phyloP scores from a whole-genome alignment of 1,139 yeast species.

The Suhomyces bolitotheri region DNA sequence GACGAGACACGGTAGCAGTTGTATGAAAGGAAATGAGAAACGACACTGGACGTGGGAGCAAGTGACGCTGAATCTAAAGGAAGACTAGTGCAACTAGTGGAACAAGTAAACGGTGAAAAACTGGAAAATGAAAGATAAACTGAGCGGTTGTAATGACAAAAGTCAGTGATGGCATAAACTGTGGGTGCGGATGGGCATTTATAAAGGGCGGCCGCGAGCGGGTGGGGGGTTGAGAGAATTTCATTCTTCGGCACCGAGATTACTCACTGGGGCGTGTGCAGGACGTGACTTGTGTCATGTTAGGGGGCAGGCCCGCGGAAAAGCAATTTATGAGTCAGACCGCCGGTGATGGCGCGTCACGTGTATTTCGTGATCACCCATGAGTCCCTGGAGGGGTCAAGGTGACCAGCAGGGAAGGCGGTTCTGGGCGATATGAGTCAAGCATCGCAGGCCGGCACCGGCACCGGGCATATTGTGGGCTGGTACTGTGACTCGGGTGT shows the following conservation, averaged over 20 bases:
- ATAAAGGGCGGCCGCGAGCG: slow-evolving; percentile 5
- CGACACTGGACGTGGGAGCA: no score
- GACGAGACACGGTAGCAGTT: background rate
- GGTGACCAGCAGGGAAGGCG: no score
- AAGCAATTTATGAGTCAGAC: slow-evolving; percentile 13
- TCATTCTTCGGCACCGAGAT: slow-evolving; percentile 6
- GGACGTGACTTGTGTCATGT: slow-evolving; percentile 6
- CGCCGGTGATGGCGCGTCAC: background rate
- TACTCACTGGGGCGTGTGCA: slow-evolving; percentile 9
- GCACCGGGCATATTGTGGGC: no score
- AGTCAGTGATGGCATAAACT: slow-evolving; percentile 4
- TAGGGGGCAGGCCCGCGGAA: slow-evolving; percentile 4
- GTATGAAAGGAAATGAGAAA: no score
- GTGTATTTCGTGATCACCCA: slow-evolving; percentile 1
- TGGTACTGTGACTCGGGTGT: no score
- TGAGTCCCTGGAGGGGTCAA: no score
- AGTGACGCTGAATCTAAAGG: no score
- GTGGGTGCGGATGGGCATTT: slow-evolving; percentile 7
- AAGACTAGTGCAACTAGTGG: no score
- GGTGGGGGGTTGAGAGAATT: no score
- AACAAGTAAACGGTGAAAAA: background rate
- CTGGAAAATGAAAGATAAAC: background rate
- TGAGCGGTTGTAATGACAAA: slow-evolving; percentile 5
- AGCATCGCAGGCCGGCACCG: no score
- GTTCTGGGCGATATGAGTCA: no score